Base-by-base conservation (phyloP, 2,329 filamentous ascomycete genomes). In the Verticillium albo-atrum region DNA sequence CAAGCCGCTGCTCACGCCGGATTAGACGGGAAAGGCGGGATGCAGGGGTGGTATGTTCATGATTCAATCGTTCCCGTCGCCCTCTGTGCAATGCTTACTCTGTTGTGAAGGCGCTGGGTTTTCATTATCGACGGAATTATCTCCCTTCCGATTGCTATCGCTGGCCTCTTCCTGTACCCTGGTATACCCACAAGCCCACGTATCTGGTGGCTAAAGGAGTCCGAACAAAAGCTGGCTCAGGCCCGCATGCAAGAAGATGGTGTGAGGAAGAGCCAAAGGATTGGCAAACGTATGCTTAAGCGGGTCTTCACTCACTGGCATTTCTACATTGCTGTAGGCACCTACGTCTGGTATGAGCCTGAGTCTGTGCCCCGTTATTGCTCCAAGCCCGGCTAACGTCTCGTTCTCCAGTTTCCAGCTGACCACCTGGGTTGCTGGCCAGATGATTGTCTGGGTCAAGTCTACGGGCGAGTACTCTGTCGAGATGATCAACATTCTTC, bases 1-100 rank as follows among this genome's bases (percentile, higher is more conserved):
- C 77, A 80, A 63, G 74, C 78, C 9, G 78, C 77, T 2, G 76
- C 77, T 1, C 79, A 80, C 64, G 76, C 72, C 17, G 77, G 77
- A 42, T 70, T 81, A 0, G 76, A 79, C 28, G 78, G 78, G 0
- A 69, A 76, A 0, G 67, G 62, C 2, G 77, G 77, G 1, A 74
- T 78, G 70, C 67, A 75, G 0, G 78, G 78, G 0, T 80, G 77
- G 76, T 60, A 47, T 14, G 54, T 56, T 26, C 26, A 35, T 32
- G 34, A 56, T 34, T 15, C 15, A 20, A 15, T 4, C 6, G 34
- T 25, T 25, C 15, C 34, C 14, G 15, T 15, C 17, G 12, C 4
- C 42, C 23, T 4, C n/a, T 26, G 12, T 7, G 4, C 7, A 23
- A 20, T 23, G 42, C 42, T 50, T 12, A 20, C 14, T 14, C 5